Evolutionary conservation across 192 early-diverging fungal species (phyloP), one percentile per base, ranked within the genome.

Genomic region (Umbelopsis sp.): DNA sequence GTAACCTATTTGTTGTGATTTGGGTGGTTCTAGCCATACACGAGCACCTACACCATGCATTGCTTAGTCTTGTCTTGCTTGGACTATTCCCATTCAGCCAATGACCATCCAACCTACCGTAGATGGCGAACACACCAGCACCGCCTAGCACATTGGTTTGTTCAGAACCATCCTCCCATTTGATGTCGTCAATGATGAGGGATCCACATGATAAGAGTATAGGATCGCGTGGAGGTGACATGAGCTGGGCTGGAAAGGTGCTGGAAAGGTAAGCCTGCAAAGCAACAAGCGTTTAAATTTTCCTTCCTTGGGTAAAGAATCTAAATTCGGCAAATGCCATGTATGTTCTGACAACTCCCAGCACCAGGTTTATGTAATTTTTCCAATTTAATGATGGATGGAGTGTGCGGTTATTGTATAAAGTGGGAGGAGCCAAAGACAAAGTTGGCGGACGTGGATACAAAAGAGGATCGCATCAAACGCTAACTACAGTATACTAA

Each of bases 91-190:
- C 3, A 38, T n/a, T n/a, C n/a, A n/a, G n/a, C n/a, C n/a, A n/a
- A n/a, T n/a, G n/a, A n/a, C n/a, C n/a, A n/a, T n/a, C n/a, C n/a
- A 41, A 25, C 3, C 16, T 79, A 83, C 82, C 82, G 49, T 80
- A 83, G 59, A 78, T 78, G 34, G 79, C 79, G 71, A 73, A 75
- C n/a, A 75, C 59, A 22, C 82, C 82, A 20, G 70, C 82, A 25
- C 82, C 79, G 44, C 82, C 82, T 10, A 83, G 24, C 20, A 83
- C 68, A 54, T 78, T 45, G 6, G 12, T 56, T 24, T 66, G 47
- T 32, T 73, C 59, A 8, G 71, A 70, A 4, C 82, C 82, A 74
- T 83, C 74, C 45, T 45, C 34, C 32, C 68, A 80, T 12, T 24
- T 26, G 25, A 83, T 75, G 25, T 77, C 74, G 45, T 78, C 77